A percentile compares a stretch with the other conserved stretches of the same genome.
phyloP scores from a whole-genome alignment of 2,329 filamentous ascomycete genomes.

The Teratosphaeria gauchensis region DNA sequence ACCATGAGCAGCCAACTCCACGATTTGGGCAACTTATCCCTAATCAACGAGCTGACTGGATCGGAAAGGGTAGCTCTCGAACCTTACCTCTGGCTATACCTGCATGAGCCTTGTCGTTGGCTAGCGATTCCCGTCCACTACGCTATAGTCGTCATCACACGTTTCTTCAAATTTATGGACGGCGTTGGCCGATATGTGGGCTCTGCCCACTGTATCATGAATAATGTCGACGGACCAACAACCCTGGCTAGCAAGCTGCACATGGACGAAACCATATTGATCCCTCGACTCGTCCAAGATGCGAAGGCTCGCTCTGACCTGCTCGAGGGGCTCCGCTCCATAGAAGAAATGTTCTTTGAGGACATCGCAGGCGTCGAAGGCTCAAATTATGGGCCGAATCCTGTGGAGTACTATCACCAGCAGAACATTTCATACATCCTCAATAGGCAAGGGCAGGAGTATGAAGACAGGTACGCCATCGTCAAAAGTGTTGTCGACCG shows the following conservation, averaged over 20 bases:
- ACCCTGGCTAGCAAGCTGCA: not conserved
- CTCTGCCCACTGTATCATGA: not conserved
- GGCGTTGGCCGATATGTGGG: not conserved
- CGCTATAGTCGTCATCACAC: not conserved
- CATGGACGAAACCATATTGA: not conserved
- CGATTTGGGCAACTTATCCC: not conserved
- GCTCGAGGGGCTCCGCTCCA: not conserved
- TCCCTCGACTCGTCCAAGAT: not conserved
- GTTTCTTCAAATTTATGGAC: not conserved
- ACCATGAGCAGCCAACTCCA: not conserved
- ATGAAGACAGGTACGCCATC: not conserved
- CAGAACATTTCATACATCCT: not conserved
- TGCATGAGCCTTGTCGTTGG: not conserved
- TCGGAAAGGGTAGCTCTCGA: not conserved
- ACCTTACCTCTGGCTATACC: not conserved
- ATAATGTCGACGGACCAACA: not conserved
- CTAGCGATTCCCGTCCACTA: not conserved
- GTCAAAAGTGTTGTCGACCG: not conserved
- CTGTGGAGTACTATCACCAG: not conserved
- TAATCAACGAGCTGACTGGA: not conserved
- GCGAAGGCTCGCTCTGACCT: not conserved
- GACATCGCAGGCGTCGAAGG: not conserved
- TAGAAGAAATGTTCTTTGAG: not conserved
- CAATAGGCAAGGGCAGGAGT: not conserved
- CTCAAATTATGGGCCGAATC: not conserved